Conservation (phyloP, 164 flowering plant genomes). For the Chimonanthus salicifolius region DNA sequence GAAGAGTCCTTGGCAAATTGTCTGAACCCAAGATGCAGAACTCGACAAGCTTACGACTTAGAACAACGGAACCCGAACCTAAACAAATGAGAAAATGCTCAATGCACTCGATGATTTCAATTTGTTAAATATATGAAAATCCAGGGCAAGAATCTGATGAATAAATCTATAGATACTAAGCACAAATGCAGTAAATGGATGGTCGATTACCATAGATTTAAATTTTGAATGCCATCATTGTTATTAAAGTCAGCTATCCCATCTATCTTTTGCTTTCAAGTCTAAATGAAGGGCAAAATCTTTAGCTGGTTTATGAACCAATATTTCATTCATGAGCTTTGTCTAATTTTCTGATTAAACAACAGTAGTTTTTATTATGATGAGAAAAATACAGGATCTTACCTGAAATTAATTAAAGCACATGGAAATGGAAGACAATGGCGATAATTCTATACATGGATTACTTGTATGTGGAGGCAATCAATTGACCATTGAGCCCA, state of each 20-base stretch:
- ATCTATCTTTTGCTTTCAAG: neutral
- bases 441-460: neutral
- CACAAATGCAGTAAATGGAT: neutral
- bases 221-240: too few species aligned
- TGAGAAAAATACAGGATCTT: neutral
- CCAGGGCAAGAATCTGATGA: neutral
- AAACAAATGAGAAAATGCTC: slow-evolving; percentile 16
- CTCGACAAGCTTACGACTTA: slow-evolving; percentile 74
- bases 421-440: neutral
- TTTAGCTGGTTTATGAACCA: neutral
- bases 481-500: neutral
- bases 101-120: neutral
- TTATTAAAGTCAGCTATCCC: neutral
- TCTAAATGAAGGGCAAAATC: neutral
- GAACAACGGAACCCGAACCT: slow-evolving; percentile 62
- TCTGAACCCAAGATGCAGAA: slow-evolving; percentile 76
- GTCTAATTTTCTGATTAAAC: neutral
- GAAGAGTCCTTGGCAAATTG: slow-evolving; percentile 75
- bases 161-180: neutral
- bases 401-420: neutral
- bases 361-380: neutral
- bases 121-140: neutral
- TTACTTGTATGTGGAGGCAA: neutral
- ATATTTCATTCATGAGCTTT: too few species aligned
- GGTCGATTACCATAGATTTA: neutral